Evolutionary conservation across 192 early-diverging fungal genomes (phyloP).

Genomic region (Allomyces macrogynus): DNA sequence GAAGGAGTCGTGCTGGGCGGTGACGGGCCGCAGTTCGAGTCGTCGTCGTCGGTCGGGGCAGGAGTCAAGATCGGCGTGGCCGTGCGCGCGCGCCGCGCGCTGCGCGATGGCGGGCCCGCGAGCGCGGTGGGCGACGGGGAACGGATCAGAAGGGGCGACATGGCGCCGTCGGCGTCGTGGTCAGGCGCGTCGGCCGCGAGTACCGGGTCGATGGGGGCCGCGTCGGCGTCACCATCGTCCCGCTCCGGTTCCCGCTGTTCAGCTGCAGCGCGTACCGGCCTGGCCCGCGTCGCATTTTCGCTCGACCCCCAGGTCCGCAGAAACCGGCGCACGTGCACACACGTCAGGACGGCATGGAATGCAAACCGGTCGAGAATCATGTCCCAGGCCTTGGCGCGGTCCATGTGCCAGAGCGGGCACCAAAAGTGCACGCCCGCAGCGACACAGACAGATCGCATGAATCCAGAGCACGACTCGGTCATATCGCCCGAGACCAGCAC

Average conservation of each 20-base stretch:
- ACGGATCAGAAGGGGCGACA: too few relatives aligned
- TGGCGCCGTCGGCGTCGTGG: too few relatives aligned
- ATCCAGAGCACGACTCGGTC: neutral
- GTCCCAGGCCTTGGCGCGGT: constrained; percentile 36
- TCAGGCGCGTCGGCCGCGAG: too few relatives aligned
- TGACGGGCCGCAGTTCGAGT: constrained; percentile 4
- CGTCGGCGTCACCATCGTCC: too few relatives aligned
- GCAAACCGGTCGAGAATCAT: constrained; percentile 33
- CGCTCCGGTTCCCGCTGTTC: too few relatives aligned
- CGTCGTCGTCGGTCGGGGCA: constrained; percentile 5
- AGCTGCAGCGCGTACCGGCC: too few relatives aligned
- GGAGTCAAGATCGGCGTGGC: neutral
- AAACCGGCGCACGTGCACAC: constrained; percentile 26
- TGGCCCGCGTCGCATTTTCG: neutral
- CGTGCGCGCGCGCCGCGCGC: too few relatives aligned
- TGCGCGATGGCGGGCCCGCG: too few relatives aligned
- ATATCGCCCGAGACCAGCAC: constrained; percentile 28
- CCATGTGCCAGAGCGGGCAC: constrained; percentile 2
- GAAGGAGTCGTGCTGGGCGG: too few relatives aligned
- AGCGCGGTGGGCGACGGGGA: too few relatives aligned
- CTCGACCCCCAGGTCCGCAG: constrained; percentile 20
- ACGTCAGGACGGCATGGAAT: constrained; percentile 19
- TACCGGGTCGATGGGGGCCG: too few relatives aligned
- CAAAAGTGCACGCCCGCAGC: neutral
- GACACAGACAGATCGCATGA: neutral